A percentile compares a stretch with the other conserved stretches of the same genome.
phyloP scores from a whole-genome alignment of 805 yeast species.

The Saturnispora bothae region DNA sequence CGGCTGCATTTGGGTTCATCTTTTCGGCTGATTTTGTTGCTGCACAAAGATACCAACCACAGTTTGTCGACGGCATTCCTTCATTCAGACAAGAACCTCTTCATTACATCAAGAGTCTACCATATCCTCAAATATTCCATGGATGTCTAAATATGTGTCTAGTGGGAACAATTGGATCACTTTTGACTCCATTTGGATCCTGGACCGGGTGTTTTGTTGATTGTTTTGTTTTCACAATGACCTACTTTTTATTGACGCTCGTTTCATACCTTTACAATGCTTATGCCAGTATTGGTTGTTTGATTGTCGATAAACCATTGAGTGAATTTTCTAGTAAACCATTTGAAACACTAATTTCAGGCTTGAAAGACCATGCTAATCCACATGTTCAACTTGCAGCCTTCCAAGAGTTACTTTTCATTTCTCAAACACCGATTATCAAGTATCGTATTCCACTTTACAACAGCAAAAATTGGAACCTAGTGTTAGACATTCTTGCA shows the following conservation, averaged over 20 bases:
- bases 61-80: slow-evolving; percentile 31
- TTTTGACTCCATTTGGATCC: slow-evolving; percentile 14
- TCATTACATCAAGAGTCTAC: slow-evolving; percentile 14
- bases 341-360: slow-evolving; percentile 50
- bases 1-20: slow-evolving; percentile 27
- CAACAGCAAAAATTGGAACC: slow-evolving; percentile 39
- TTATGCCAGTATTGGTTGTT: slow-evolving; percentile 61
- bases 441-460: slow-evolving; percentile 46
- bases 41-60: slow-evolving; percentile 45
- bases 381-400: slow-evolving; percentile 51
- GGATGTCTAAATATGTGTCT: slow-evolving; percentile 24
- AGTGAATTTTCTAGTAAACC: slow-evolving; percentile 52
- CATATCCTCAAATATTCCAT: slow-evolving; percentile 13
- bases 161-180: slow-evolving; percentile 29
- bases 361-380: slow-evolving; percentile 43
- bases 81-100: slow-evolving; percentile 33
- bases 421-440: slow-evolving; percentile 40
- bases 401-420: slow-evolving; percentile 62
- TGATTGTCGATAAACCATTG: slow-evolving; percentile 54
- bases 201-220: no score
- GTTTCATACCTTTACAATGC: slow-evolving; percentile 41
- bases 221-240: no score
- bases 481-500: slow-evolving; percentile 50
- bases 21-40: slow-evolving; percentile 43
- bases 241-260: no score